A percentile compares a stretch with the other conserved stretches of the same genome.
Conservation (phyloP, 805 yeast species). For the Cyberlindnera suaveolens region DNA sequence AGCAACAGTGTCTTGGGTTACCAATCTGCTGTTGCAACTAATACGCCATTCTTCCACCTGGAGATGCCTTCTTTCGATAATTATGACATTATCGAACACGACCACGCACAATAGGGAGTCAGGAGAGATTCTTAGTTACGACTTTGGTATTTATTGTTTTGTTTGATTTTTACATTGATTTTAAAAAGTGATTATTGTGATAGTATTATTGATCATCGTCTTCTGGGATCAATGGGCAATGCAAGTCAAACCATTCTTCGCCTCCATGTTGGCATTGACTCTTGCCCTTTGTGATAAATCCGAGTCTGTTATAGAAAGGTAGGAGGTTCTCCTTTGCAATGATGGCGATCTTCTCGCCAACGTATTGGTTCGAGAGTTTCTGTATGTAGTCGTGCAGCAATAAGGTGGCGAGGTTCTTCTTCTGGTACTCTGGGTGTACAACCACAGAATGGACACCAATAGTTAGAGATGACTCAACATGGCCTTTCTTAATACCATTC, state of each 20-base stretch:
- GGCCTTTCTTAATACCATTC: slow-evolving; percentile 39
- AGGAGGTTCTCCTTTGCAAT: slow-evolving; percentile 64
- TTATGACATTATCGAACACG: slow-evolving; percentile 6
- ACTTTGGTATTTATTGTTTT: background rate
- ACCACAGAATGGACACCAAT: slow-evolving; percentile 83
- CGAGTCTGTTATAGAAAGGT: slow-evolving; percentile 76
- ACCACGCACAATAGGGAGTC: background rate
- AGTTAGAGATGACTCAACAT: slow-evolving; percentile 63
- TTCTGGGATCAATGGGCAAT: slow-evolving; percentile 33
- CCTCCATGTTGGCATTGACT: slow-evolving; percentile 56
- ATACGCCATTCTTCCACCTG: slow-evolving; percentile 72
- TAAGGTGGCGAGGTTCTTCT: slow-evolving; percentile 76
- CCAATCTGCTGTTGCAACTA: slow-evolving; percentile 53
- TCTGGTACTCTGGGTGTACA: slow-evolving; percentile 71
- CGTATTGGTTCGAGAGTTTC: slow-evolving; percentile 78
- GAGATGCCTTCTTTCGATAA: slow-evolving; percentile 51
- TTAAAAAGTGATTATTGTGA: background rate
- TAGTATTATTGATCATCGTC: slow-evolving; percentile 32
- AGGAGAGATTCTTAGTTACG: background rate
- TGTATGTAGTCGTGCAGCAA: slow-evolving; percentile 86
- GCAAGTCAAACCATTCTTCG: slow-evolving; percentile 55
- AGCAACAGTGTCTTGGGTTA: slow-evolving; percentile 29
- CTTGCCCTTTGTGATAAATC: slow-evolving; percentile 66
- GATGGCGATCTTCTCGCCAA: slow-evolving; percentile 71
- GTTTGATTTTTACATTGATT: background rate